Evolutionary conservation across 208 protist genomes (phyloP), one percentile per base, ranked within the genome.

Genomic region (Angomonas deanei): DNA sequence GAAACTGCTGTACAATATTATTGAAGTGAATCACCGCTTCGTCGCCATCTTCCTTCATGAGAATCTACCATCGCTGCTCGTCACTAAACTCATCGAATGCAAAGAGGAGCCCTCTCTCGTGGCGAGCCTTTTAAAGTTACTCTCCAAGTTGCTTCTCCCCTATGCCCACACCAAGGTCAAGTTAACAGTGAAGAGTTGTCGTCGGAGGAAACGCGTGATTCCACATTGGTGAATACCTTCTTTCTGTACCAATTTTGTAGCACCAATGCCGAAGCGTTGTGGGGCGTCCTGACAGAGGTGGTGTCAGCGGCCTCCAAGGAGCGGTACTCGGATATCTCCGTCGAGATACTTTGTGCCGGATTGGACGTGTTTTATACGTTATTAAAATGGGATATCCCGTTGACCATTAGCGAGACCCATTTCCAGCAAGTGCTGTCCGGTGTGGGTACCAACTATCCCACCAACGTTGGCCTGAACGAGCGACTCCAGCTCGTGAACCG

Each of bases 1-100:
- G 48, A 66, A 68, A n/a, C 57, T 82, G 6, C 53, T 88, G 2
- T 76, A 64, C 50, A 84, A 86, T 60, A 55, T 85, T 1, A 59
- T 78, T 13, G 27, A 57, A 23, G 21, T 56, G 5, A 55, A 78
- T 42, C 55, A 56, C n/a, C 42, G 68, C 38, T 42, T 66, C 53
- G 64, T 78, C 23, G 72, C 70, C 23, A 52, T 68, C 8, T 74
- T 86, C 38, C 36, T 84, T 19, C 55, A 67, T 21, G 75, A 83
- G 32, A 81, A 76, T n/a, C 55, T 88, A 32, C 55, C 70, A 6
- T 24, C 58, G 6, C 61, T 83, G 60, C 59, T 86, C 56, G 48
- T 89, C 15, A 66, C 71, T 23, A 49, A 74, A 13, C 42, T 84
- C 49, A 66, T 66, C 19, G 62, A 78, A 15, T 78, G 80, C 72